Conservation (phyloP, 257 asterid species). For the Solanum clarkiae region DNA sequence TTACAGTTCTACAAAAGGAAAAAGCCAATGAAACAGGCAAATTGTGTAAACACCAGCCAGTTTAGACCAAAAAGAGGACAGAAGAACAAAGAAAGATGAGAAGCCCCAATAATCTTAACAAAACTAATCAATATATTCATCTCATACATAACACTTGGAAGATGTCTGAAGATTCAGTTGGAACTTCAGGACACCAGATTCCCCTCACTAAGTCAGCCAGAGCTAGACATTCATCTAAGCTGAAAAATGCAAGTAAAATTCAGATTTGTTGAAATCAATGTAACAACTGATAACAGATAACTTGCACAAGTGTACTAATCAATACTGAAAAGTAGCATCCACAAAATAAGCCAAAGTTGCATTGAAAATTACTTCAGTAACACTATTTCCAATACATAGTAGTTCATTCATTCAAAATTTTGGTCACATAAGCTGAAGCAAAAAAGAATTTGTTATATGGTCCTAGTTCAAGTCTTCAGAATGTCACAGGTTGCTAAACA, state of each 20-base stretch:
- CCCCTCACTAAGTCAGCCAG: not conserved
- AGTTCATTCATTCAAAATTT: not conserved
- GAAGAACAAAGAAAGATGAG: not conserved
- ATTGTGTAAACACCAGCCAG: not conserved
- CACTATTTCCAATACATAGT: not conserved
- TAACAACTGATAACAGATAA: not conserved
- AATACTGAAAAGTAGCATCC: not conserved
- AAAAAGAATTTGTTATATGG: not conserved
- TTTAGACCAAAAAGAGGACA: not conserved
- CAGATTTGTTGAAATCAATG: not conserved
- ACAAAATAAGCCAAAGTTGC: not conserved
- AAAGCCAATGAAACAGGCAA: not conserved
- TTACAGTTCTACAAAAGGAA: not conserved
- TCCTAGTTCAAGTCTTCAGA: not conserved
- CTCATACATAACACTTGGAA: not conserved
- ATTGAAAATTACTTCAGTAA: not conserved
- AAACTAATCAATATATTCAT: not conserved
- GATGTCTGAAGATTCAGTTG: not conserved
- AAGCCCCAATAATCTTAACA: not conserved
- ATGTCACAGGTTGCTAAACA: not conserved
- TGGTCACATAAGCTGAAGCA: not conserved
- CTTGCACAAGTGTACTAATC: not conserved
- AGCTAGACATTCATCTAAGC: not conserved
- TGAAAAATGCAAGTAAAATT: not conserved
- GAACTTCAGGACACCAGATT: not conserved